phyloP scores from a whole-genome alignment of 805 yeast species.

The Suhomyces xylopsoci region DNA sequence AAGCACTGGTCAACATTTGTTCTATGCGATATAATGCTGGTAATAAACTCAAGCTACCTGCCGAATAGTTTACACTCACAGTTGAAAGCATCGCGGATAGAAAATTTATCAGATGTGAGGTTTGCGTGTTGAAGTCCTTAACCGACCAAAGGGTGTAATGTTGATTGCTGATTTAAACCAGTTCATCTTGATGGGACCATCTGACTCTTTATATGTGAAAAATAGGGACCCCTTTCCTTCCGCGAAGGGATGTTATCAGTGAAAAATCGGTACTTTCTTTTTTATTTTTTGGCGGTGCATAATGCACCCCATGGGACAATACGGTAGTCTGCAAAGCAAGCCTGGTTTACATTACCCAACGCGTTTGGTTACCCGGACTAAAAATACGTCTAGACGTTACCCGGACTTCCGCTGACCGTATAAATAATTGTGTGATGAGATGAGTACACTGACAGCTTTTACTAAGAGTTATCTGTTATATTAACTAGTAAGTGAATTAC shows the following conservation, averaged over 20 bases:
- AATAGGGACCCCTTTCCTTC: background rate
- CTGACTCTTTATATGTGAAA: background rate
- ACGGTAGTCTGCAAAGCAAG: background rate
- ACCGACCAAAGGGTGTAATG: background rate
- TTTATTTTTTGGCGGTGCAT: background rate
- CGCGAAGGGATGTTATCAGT: background rate
- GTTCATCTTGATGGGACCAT: background rate
- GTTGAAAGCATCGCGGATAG: background rate
- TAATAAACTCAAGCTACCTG: conserved; percentile 2
- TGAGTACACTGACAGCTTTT: background rate
- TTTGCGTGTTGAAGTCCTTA: background rate
- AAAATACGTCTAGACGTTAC: background rate
- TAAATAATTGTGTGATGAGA: background rate
- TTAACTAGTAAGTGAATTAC: background rate
- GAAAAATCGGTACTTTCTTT: background rate
- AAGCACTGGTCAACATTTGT: conserved; percentile 6
- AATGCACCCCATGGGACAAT: background rate
- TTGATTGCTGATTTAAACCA: background rate
- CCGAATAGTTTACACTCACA: background rate
- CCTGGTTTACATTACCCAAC: background rate
- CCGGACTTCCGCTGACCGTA: background rate
- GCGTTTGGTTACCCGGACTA: background rate
- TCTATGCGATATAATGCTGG: conserved; percentile 3
- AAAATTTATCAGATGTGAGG: background rate
- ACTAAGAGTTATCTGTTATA: background rate